Conservation (phyloP, 176 grass and related monocot genomes). For the Luzula sylvatica region DNA sequence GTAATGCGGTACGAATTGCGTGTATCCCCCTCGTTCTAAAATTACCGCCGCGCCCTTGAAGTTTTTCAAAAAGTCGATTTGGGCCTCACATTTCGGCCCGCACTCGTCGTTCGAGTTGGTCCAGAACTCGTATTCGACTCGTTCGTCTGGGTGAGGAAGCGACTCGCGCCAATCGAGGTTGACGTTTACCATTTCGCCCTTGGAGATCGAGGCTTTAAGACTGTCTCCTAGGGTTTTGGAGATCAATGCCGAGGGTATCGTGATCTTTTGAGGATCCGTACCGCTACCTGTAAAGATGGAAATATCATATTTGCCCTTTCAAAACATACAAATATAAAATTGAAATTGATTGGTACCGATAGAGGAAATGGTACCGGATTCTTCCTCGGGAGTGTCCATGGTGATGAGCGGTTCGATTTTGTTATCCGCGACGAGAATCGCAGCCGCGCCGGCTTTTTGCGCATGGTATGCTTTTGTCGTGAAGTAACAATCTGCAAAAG, state of each 20-base stretch:
- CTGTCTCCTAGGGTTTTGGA: slow-evolving; percentile 58
- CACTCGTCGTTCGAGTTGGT: slow-evolving; percentile 90
- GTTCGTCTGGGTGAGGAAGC: slow-evolving; percentile 69
- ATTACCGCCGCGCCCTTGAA: slow-evolving; percentile 70
- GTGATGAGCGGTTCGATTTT: slow-evolving; percentile 84
- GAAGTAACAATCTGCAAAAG: slow-evolving; percentile 64
- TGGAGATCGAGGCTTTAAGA: slow-evolving; percentile 43
- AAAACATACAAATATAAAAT: too few species aligned
- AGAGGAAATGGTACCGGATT: slow-evolving; percentile 24
- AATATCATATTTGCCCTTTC: too few species aligned
- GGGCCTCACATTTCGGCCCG: slow-evolving; percentile 71
- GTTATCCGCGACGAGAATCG: slow-evolving; percentile 78
- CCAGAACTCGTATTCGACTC: slow-evolving; percentile 89
- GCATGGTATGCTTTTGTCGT: slow-evolving; percentile 87
- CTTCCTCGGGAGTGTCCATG: slow-evolving; percentile 81
- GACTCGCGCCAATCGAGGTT: slow-evolving; percentile 90
- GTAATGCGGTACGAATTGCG: slow-evolving; percentile 72
- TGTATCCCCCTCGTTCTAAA: slow-evolving; percentile 82
- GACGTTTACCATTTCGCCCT: slow-evolving; percentile 69
- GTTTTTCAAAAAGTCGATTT: slow-evolving; percentile 83
- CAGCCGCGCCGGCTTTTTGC: slow-evolving; percentile 73
- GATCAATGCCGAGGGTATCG: slow-evolving; percentile 68
- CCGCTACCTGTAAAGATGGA: too few species aligned
- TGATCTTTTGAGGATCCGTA: slow-evolving; percentile 49
- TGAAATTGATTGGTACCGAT: too few species aligned